These are phyloP conservation scores for Taphrina flavorubra DNA, from an alignment of 1,139 yeast genomes.

Conservation along the genomic window DNA sequence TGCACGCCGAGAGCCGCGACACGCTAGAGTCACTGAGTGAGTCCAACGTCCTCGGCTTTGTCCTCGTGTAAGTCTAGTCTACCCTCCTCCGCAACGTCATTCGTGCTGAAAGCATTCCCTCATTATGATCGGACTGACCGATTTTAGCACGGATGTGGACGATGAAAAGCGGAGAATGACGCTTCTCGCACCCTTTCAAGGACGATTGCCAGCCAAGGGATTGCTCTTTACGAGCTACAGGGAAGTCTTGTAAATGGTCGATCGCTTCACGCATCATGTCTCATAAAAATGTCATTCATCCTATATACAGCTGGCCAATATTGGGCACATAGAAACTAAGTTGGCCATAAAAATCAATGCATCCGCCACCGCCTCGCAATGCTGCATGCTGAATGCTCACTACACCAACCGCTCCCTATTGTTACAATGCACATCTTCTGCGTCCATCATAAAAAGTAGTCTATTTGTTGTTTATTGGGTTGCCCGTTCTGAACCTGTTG, in stretches of 20 bases:
- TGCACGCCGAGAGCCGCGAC: constrained; percentile 66
- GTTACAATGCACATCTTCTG: not conserved
- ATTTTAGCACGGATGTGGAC: constrained; percentile 59
- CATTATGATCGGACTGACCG: too few species aligned
- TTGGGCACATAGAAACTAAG: not conserved
- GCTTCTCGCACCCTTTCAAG: constrained; percentile 84
- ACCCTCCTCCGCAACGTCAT: not conserved
- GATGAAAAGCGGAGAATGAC: constrained; percentile 75
- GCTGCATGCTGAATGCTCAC: not conserved
- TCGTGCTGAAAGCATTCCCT: constrained; percentile 7
- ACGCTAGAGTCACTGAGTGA: constrained; percentile 60
- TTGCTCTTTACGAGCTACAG: constrained; percentile 70
- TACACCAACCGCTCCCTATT: not conserved
- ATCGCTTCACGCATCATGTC: not conserved
- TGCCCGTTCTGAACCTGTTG: constrained; percentile 45
- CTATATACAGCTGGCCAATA: not conserved
- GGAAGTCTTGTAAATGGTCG: constrained; percentile 15
- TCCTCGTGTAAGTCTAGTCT: constrained; percentile 52
- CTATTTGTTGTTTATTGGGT: constrained; percentile 36
- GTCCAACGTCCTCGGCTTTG: constrained; percentile 71
- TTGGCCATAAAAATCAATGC: not conserved
- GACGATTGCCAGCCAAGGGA: constrained; percentile 74
- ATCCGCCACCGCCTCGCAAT: constrained; percentile 21
- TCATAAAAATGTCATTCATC: not conserved
- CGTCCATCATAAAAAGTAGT: constrained; percentile 19